Percentiles rank a stretch among this genome's conserved stretches.
phyloP scores from a whole-genome alignment of 2,329 filamentous ascomycete species.

The Chrysoporthe austroafricana region DNA sequence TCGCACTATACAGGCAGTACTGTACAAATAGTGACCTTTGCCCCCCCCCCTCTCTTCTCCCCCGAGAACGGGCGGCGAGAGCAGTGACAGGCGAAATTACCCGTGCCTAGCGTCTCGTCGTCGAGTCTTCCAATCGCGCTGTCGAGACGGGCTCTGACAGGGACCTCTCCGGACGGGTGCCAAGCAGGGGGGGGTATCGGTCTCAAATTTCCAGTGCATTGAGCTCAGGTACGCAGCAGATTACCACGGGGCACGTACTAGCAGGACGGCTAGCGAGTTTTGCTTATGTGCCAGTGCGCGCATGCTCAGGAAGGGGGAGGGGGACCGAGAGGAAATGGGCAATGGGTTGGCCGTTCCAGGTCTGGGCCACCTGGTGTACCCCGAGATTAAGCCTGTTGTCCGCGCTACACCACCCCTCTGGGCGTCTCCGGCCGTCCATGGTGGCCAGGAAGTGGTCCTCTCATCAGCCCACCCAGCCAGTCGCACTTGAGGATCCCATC shows the following conservation, averaged over 20 bases:
- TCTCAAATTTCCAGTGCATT: not conserved
- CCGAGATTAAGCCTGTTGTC: not conserved
- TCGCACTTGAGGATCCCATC: not conserved
- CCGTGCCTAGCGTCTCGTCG: constrained; percentile 16
- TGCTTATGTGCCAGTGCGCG: not conserved
- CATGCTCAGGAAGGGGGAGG: not conserved
- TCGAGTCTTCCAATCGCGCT: constrained; percentile 22
- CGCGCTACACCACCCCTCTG: not conserved
- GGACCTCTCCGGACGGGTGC: not conserved
- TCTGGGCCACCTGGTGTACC: not conserved
- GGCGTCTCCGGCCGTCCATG: too few relatives aligned
- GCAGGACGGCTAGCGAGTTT: not conserved
- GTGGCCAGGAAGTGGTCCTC: too few relatives aligned
- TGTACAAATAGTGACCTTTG: not conserved
- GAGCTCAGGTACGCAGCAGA: not conserved
- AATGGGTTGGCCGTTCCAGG: not conserved
- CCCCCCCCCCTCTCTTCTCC: not conserved
- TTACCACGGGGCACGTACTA: not conserved
- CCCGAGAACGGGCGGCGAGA: constrained; percentile 3
- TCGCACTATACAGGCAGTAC: not conserved
- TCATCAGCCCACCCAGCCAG: not conserved
- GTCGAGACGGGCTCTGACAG: constrained; percentile 1
- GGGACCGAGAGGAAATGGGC: not conserved
- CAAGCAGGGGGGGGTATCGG: not conserved
- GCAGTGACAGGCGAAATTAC: constrained; percentile 26